Conservation (phyloP, 768 basidiomycete genomes). For the Termitomyces sp. region DNA sequence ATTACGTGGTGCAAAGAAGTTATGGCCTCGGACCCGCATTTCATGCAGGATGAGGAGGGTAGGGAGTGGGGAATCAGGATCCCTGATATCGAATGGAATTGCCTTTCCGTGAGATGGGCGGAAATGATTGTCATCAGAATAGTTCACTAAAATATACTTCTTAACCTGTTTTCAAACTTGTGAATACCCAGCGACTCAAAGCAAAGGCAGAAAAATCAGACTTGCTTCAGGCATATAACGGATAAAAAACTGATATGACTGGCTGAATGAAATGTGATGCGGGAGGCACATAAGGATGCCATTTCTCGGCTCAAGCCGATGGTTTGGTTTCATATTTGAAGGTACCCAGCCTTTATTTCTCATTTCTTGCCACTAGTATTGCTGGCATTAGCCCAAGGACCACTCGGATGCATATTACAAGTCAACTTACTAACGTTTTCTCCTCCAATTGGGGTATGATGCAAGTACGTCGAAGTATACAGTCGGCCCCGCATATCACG, state of each 20-base stretch:
- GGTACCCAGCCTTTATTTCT: constrained; percentile 21
- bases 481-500: neutral
- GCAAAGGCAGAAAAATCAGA: constrained; percentile 9
- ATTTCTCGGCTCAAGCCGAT: constrained; percentile 22
- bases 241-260: no score
- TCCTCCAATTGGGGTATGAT: neutral
- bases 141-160: constrained; percentile 29
- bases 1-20: constrained; percentile 22
- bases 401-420: constrained; percentile 1
- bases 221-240: constrained; percentile 22
- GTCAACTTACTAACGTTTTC: neutral
- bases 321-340: constrained; percentile 1
- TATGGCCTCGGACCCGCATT: constrained; percentile 28
- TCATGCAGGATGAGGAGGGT: constrained; percentile 33
- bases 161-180: constrained; percentile 10
- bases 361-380: constrained; percentile 21
- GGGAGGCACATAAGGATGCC: constrained; percentile 19
- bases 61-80: constrained; percentile 27
- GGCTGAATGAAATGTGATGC: constrained; percentile 22
- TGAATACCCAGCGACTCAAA: no score
- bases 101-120: constrained; percentile 28
- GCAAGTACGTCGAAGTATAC: neutral
- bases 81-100: constrained; percentile 25
- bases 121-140: constrained; percentile 12
- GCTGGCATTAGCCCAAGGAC: constrained; percentile 2